Evolutionary conservation across 169 alveolate species (phyloP).

Genomic region (Eimeria tenella): DNA sequence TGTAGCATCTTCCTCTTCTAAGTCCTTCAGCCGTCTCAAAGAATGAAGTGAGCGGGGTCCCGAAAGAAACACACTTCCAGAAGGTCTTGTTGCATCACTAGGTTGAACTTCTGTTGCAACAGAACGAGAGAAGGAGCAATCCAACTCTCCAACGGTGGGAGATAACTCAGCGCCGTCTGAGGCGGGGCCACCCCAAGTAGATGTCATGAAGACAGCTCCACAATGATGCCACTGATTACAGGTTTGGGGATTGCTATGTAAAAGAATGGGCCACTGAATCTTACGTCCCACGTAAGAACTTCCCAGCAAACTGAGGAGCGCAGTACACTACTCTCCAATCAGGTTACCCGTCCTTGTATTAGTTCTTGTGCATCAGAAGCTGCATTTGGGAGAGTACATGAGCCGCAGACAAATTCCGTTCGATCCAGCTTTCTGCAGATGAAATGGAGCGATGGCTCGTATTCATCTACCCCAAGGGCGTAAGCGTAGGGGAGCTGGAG

Average conservation of each 20-base stretch:
- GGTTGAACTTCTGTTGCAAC: not conserved
- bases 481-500: too few species aligned
- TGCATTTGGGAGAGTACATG: too few species aligned
- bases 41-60: conserved; percentile 20
- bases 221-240: not conserved
- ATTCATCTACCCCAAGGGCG: too few species aligned
- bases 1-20: conserved; percentile 48
- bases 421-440: too few species aligned
- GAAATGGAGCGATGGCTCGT: too few species aligned
- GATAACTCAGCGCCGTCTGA: not conserved
- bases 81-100: not conserved
- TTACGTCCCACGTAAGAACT: too few species aligned
- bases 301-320: too few species aligned
- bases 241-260: not conserved
- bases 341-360: too few species aligned
- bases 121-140: not conserved
- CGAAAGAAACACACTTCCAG: conserved; percentile 14
- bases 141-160: not conserved
- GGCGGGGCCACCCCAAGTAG: not conserved
- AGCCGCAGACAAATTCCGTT: too few species aligned
- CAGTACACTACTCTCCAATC: too few species aligned
- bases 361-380: too few species aligned
- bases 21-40: conserved; percentile 37
- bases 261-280: not conserved
- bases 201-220: not conserved